Percentiles rank a stretch among this genome's conserved stretches.
phyloP scores from a whole-genome alignment of 2,329 filamentous ascomycete species.

The Exophiala sp. region DNA sequence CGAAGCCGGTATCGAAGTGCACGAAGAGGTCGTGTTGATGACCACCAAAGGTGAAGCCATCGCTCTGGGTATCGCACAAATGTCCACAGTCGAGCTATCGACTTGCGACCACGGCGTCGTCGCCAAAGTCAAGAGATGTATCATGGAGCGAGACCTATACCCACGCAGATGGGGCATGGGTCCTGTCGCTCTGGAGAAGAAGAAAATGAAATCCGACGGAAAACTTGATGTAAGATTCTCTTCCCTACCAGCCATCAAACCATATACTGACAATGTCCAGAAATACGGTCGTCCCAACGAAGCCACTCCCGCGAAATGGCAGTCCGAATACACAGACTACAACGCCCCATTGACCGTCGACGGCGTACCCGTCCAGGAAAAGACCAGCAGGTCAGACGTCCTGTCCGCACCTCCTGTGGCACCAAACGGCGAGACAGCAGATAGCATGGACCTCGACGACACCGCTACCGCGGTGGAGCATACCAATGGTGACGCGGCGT shows the following conservation, averaged over 20 bases:
- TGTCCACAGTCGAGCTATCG: slow-evolving; percentile 96
- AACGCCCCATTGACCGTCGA: slow-evolving; percentile 52
- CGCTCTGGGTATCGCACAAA: slow-evolving; percentile 90
- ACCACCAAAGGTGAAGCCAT: slow-evolving; percentile 99
- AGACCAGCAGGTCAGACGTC: slow-evolving; percentile 39
- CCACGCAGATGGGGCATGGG: slow-evolving; percentile 95
- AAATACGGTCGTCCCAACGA: slow-evolving; percentile 95
- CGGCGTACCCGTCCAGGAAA: slow-evolving; percentile 46
- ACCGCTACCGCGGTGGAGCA: slow-evolving; percentile 34
- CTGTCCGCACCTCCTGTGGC: slow-evolving; percentile 30
- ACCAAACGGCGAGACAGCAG: slow-evolving; percentile 33
- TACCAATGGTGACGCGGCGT: slow-evolving; percentile 37
- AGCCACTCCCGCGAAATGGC: slow-evolving; percentile 90
- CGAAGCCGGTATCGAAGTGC: slow-evolving; percentile 84
- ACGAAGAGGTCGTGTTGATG: slow-evolving; percentile 97
- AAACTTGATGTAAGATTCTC: slow-evolving; percentile 71
- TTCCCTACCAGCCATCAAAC: not conserved
- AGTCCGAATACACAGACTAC: slow-evolving; percentile 87
- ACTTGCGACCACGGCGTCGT: slow-evolving; percentile 97
- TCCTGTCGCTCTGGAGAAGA: slow-evolving; percentile 91
- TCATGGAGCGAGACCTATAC: slow-evolving; percentile 99
- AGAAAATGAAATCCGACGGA: slow-evolving; percentile 98
- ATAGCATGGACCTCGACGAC: slow-evolving; percentile 44
- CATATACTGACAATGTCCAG: slow-evolving; percentile 34
- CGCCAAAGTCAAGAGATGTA: slow-evolving; percentile 98